Base-by-base conservation (phyloP, 2,329 filamentous ascomycete species). In the Cryphonectria nitschkei region DNA sequence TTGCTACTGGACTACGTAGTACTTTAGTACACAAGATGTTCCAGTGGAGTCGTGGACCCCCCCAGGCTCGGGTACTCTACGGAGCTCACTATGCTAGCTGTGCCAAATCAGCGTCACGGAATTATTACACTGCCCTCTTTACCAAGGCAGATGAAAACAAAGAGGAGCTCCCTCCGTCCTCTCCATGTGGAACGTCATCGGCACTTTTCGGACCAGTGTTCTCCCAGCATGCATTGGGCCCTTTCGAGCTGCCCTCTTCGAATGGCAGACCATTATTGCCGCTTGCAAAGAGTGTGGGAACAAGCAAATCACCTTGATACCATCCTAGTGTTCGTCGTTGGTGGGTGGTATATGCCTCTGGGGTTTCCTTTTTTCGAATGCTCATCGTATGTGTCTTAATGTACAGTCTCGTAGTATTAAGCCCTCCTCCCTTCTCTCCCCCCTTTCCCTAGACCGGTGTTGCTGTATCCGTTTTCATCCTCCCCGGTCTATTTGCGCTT, bases 401-500 rank as follows among this genome's bases (percentile, higher is more conserved):
- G 58, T 61, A 61, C 58, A 61, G 6, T 58, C 26, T 58, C 54
- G 54, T 58, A 58, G 54, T 32, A 58, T 58, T 58, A 58, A 32
- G 54, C 29, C 54, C 54, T 58, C 32, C 26, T 50, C 22, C 46
- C 19, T 39, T 39, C 11, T 50, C 19, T 50, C n/a, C 29, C 26
- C 2, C 37, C 37, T 39, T 39, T 58, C 54, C 54, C 26, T 13
- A 56, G 52, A 58, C 14, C 14, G 5, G 37, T 3, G 9, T n/a
- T 52, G 22, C 29, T 29, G 26, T 50, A n/a, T 50, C 8, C 22
- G 22, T 50, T 9, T 50, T 6, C 16, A 1, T 29, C 29, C 26
- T 26, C 26, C 26, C n/a, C 26, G 26, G 26, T 68, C 78, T 83
- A 90, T 84, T 91, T 92, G 84, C 90, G 92, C 84, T 89, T 92